A percentile compares a stretch with the other conserved stretches of the same genome.
Evolutionary conservation across 2,329 filamentous ascomycete species (phyloP).

Genomic region (Fusarium continuum): DNA sequence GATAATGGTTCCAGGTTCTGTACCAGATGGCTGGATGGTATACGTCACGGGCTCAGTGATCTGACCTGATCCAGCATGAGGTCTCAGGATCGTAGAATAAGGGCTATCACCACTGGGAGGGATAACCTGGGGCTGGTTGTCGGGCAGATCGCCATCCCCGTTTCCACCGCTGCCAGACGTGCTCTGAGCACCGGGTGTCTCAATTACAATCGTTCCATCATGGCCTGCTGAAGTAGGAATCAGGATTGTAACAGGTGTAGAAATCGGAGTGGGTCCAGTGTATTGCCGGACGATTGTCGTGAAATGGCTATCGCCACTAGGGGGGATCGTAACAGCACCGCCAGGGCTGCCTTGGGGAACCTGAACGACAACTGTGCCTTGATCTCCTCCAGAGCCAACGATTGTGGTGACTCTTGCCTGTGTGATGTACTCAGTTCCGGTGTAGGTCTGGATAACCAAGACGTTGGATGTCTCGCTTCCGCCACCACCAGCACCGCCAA

Average conservation of each 20-base stretch:
- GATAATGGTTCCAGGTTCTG: conserved; percentile 18
- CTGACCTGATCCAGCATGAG: conserved; percentile 14
- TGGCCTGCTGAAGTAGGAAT: conserved; percentile 18
- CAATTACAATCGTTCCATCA: conserved; percentile 31
- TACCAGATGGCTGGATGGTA: conserved; percentile 19
- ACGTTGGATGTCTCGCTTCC: conserved; percentile 14
- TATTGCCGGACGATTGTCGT: conserved; percentile 28
- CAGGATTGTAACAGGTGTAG: conserved; percentile 26
- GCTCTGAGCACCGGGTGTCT: conserved; percentile 21
- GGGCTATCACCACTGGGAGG: conserved; percentile 20
- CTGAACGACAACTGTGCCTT: conserved; percentile 28
- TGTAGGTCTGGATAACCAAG: conserved; percentile 29
- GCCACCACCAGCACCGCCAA: neutral
- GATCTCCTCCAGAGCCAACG: conserved; percentile 5
- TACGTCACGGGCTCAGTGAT: conserved; percentile 28
- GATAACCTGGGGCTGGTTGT: conserved; percentile 20
- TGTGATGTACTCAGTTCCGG: conserved; percentile 26
- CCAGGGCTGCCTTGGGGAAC: conserved; percentile 14
- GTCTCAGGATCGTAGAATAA: conserved; percentile 21
- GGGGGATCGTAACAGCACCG: conserved; percentile 27
- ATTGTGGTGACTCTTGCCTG: conserved; percentile 19
- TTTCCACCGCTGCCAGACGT: neutral
- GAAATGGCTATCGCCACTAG: conserved; percentile 20
- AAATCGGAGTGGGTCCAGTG: conserved; percentile 12
- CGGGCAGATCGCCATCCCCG: neutral